Conservation (phyloP, 2,329 filamentous ascomycete species). For the Pestalotiopsis sp. region DNA sequence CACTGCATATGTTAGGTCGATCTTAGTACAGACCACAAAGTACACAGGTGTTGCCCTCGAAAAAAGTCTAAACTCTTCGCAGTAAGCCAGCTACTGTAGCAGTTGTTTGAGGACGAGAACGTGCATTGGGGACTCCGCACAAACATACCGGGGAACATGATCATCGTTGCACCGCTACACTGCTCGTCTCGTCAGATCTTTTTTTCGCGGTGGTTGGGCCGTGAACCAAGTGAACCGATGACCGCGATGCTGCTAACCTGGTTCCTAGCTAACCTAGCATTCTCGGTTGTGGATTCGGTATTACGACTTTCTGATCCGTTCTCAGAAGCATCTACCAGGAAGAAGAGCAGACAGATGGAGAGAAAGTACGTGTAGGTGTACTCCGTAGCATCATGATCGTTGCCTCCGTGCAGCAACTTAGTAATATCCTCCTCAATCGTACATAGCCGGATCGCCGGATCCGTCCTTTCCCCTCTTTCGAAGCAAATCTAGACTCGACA, state of each 20-base stretch:
- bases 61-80: not conserved
- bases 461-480: slow-evolving; percentile 8
- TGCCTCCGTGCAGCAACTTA: not conserved
- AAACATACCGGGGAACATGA: not conserved
- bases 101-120: not conserved
- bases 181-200: not conserved
- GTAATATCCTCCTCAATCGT: not conserved
- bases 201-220: not conserved
- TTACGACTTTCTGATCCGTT: not conserved
- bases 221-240: too few relatives aligned
- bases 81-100: not conserved
- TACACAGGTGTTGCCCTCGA: not conserved
- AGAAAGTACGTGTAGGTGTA: not conserved
- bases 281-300: not conserved
- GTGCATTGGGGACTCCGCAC: not conserved
- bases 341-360: not conserved
- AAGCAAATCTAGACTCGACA: not conserved
- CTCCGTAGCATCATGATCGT: not conserved
- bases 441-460: slow-evolving; percentile 7
- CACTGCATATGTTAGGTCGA: not conserved
- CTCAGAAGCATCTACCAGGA: not conserved
- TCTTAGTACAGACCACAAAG: too few relatives aligned
- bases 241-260: not conserved
- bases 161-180: not conserved
- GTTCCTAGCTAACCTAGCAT: not conserved